A percentile compares a stretch with the other conserved stretches of the same genome.
These are phyloP conservation scores for Sindora glabra DNA, from an alignment of 306 rosid species.

Conservation along the genomic window DNA sequence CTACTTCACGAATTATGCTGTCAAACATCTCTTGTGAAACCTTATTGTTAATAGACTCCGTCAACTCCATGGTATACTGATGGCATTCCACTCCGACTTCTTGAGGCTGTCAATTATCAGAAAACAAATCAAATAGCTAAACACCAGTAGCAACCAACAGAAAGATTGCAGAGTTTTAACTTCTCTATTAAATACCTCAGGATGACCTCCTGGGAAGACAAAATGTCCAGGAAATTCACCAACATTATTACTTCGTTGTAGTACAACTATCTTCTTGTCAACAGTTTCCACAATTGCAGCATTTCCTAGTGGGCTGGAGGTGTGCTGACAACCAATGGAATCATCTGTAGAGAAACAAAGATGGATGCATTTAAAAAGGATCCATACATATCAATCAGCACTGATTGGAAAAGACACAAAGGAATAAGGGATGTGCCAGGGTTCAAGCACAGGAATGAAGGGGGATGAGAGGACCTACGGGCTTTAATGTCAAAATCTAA, in stretches of 20 bases:
- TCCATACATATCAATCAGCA: not conserved
- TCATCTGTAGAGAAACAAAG: conserved; percentile 48
- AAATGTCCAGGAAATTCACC: conserved; percentile 93
- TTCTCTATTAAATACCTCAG: conserved; percentile 58
- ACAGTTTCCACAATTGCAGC: conserved; percentile 87
- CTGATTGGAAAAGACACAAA: not conserved
- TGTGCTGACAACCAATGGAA: conserved; percentile 62
- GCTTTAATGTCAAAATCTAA: not conserved
- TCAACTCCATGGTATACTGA: conserved; percentile 31
- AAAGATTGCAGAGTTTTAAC: not conserved
- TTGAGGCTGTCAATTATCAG: conserved; percentile 64
- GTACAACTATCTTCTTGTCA: conserved; percentile 64
- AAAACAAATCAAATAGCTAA: too few relatives aligned
- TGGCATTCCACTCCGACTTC: conserved; percentile 60
- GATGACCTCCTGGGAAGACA: conserved; percentile 98
- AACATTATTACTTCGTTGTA: conserved; percentile 77
- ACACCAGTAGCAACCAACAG: conserved; percentile 3
- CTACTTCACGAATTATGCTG: conserved; percentile 86
- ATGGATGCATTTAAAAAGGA: not conserved
- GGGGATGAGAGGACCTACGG: not conserved
- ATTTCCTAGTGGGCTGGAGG: conserved; percentile 90
- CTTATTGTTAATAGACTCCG: conserved; percentile 33
- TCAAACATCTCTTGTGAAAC: conserved; percentile 81
- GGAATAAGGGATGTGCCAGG: not conserved
- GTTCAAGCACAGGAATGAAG: too few relatives aligned